Evolutionary conservation across 768 basidiomycete species (phyloP).

Genomic region (Pisolithus orientalis): DNA sequence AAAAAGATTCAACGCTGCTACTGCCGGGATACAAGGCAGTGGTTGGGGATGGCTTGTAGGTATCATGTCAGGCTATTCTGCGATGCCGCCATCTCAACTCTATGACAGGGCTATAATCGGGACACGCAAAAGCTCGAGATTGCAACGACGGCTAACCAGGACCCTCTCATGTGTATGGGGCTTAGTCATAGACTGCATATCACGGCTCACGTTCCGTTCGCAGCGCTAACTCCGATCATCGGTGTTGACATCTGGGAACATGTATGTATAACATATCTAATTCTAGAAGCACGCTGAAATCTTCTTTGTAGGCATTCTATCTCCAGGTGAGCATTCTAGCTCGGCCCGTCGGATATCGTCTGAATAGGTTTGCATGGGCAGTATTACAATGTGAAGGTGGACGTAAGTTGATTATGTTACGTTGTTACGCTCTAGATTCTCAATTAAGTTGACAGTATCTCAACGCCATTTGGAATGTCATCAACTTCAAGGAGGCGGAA

Average conservation of each 20-base stretch:
- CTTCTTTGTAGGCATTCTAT: conserved; percentile 57
- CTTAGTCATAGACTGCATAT: neutral
- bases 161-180: conserved; percentile 69
- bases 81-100: neutral
- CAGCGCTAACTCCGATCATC: conserved; percentile 84
- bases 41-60: conserved; percentile 97
- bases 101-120: conserved; percentile 59
- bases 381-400: conserved; percentile 91
- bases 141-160: conserved; percentile 93
- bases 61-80: conserved; percentile 4
- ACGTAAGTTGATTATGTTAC: conserved; percentile 49
- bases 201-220: conserved; percentile 7
- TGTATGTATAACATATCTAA: conserved; percentile 36
- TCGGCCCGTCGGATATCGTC: neutral
- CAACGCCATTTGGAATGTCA: conserved; percentile 89
- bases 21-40: conserved; percentile 91
- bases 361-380: conserved; percentile 30
- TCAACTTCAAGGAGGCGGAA: conserved; percentile 95
- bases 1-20: conserved; percentile 77
- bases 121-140: conserved; percentile 74
- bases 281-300: conserved; percentile 2
- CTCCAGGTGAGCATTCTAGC: conserved; percentile 19
- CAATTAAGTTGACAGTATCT: conserved; percentile 59
- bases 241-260: conserved; percentile 99
- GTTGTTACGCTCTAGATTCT: neutral